A percentile compares a stretch with the other conserved stretches of the same genome.
Conservation (phyloP, 2,329 filamentous ascomycete genomes). For the Chalara sp. region DNA sequence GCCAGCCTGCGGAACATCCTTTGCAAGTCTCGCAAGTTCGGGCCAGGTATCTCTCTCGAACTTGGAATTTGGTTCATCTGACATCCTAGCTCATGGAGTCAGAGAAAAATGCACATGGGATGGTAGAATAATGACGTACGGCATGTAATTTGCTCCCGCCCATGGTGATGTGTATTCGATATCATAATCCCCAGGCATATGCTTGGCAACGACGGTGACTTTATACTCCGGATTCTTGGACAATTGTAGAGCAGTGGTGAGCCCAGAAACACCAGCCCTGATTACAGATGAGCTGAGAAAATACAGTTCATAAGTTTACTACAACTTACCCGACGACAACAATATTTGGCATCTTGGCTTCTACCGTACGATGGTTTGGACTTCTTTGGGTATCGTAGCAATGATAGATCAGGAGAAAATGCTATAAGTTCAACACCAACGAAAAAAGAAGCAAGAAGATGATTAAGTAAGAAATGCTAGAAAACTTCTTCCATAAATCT, state of each 20-base stretch:
- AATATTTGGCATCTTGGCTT: constrained; percentile 26
- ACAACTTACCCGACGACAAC: constrained; percentile 30
- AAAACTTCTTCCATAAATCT: no score
- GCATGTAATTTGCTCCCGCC: constrained; percentile 77
- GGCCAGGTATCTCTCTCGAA: constrained; percentile 63
- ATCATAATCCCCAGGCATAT: constrained; percentile 91
- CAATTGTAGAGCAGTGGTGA: constrained; percentile 58
- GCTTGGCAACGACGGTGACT: constrained; percentile 72
- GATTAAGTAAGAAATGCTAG: no score
- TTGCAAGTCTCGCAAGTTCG: constrained; percentile 51
- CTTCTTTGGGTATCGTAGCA: no score
- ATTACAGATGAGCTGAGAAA: constrained; percentile 3
- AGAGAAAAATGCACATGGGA: no score
- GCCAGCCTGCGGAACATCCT: constrained; percentile 67
- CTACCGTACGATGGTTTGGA: no score
- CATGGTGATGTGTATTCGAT: constrained; percentile 86
- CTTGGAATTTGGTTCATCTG: constrained; percentile 5
- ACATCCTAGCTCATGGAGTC: constrained; percentile 10
- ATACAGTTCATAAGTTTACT: background rate
- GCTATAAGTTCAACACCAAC: no score
- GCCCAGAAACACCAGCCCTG: constrained; percentile 58
- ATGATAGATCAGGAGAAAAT: no score
- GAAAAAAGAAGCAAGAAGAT: no score
- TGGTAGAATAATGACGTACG: constrained; percentile 44
- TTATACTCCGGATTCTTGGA: constrained; percentile 47